Percentiles rank a stretch among this genome's conserved stretches.
phyloP scores from a whole-genome alignment of 176 grass and related monocot species.

The Phragmites australis region DNA sequence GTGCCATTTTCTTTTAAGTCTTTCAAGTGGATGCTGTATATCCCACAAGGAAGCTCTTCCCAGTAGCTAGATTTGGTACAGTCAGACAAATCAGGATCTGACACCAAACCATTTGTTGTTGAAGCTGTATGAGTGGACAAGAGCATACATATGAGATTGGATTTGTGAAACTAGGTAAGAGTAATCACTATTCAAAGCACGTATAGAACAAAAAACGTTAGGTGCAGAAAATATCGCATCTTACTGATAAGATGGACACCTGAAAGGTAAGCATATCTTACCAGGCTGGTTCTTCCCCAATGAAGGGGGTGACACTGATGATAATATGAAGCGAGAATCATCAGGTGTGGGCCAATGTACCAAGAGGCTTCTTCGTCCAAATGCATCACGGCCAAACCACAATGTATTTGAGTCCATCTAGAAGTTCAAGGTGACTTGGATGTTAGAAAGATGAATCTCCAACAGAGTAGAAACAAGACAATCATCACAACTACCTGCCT shows the following conservation, averaged over 20 bases:
- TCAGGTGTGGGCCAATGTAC: conserved; percentile 80
- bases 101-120: conserved; percentile 32
- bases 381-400: conserved; percentile 88
- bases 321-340: conserved; percentile 69
- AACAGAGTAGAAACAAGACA: neutral
- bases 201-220: conserved; percentile 15
- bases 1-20: neutral
- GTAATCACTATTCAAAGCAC: neutral
- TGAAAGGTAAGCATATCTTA: conserved; percentile 36
- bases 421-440: conserved; percentile 23
- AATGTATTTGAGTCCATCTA: conserved; percentile 61
- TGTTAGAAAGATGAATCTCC: conserved; percentile 26
- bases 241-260: neutral
- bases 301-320: conserved; percentile 68
- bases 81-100: conserved; percentile 49
- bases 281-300: conserved; percentile 36
- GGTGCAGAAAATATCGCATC: neutral
- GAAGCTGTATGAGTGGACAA: conserved; percentile 36
- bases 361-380: conserved; percentile 87
- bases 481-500: conserved; percentile 61
- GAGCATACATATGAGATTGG: conserved; percentile 25
- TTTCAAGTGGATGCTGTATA: conserved; percentile 72
- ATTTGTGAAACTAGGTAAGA: conserved; percentile 15
- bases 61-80: conserved; percentile 43
- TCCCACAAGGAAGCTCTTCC: conserved; percentile 89